Evolutionary conservation across 306 rosid species (phyloP), one percentile per base, ranked within the genome.

Genomic region (Chamaecrista fasciculata): DNA sequence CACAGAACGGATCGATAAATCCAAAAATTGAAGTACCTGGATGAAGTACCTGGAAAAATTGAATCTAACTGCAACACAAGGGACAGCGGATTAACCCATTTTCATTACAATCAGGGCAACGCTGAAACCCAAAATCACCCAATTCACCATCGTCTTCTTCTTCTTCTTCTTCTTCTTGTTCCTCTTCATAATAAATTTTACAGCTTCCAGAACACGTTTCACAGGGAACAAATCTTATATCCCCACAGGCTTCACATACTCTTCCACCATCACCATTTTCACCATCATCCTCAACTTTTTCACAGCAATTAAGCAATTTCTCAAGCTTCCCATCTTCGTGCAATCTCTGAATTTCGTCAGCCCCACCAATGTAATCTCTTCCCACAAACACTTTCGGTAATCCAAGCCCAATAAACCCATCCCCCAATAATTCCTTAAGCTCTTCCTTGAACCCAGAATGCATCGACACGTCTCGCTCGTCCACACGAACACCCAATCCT

Each of bases 151-250:
- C 80, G 3, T 80, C 76, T 4, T 59, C 29, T 9, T 75, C 86
- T 5, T 84, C 86, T 12, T 75, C 86, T 5, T 84, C 86, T 2
- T 65, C 80, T 3, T 74, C 79, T 16, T 75, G 72, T 14, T 69
- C 74, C 0, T 39, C 81, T 72, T 86, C 97, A 70, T 83, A 83
- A 47, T 86, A 94, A 26, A 91, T 84, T 80, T 94, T 94, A 78
- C 99, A 94, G 75, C 99, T 94, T 48, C 99, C 99, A n/a, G 69
- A 79, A 55, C 99, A 91, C 14, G 92, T 84, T 76, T 85, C 89
- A 73, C 99, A 94, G 23, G 96, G 99, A 77, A 91, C 86, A 83
- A 94, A 94, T 78, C 96, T 85, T 69, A 94, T 25, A 68, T 91
- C 96, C 39, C 97, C 97, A 83, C 99, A 94, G 8, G 77, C 92